Percentiles rank a stretch among this genome's conserved stretches.
Evolutionary conservation across 768 basidiomycete species (phyloP).

Genomic region (Leucocoprinus leucothites): DNA sequence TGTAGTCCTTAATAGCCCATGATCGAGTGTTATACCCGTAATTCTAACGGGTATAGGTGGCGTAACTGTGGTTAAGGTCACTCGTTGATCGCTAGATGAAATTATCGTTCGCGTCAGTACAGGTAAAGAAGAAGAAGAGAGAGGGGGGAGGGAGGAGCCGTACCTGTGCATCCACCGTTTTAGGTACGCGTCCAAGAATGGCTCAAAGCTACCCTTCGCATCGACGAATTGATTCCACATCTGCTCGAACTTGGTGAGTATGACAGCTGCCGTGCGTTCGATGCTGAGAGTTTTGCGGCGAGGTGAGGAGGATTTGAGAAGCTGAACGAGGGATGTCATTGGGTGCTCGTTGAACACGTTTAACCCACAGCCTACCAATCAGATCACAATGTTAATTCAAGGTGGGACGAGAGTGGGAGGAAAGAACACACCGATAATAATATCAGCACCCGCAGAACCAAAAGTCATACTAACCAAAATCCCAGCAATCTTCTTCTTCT

Average conservation of each 20-base stretch:
- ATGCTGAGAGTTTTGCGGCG: slow-evolving; percentile 22
- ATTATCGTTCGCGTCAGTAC: no score
- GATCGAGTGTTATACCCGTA: slow-evolving; percentile 79
- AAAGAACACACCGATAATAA: slow-evolving; percentile 69
- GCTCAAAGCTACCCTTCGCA: slow-evolving; percentile 66
- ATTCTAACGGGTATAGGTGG: slow-evolving; percentile 76
- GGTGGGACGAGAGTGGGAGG: neutral
- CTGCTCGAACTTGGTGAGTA: slow-evolving; percentile 72
- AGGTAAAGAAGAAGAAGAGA: no score
- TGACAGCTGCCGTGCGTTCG: slow-evolving; percentile 71
- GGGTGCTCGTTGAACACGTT: slow-evolving; percentile 84
- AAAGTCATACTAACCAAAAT: slow-evolving; percentile 90
- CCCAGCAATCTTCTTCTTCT: slow-evolving; percentile 82
- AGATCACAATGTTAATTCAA: slow-evolving; percentile 3
- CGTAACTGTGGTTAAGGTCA: slow-evolving; percentile 74
- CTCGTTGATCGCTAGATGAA: slow-evolving; percentile 83
- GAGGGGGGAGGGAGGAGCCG: neutral
- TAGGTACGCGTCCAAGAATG: slow-evolving; percentile 80
- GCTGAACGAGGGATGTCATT: slow-evolving; percentile 75
- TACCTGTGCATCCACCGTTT: slow-evolving; percentile 90
- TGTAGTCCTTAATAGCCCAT: slow-evolving; percentile 83
- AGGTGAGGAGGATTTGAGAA: slow-evolving; percentile 26
- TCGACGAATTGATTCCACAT: slow-evolving; percentile 76
- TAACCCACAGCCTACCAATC: slow-evolving; percentile 72
- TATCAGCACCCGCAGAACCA: slow-evolving; percentile 61